Evolutionary conservation across 192 early-diverging fungal genomes (phyloP).

Genomic region (Umbelopsis vinacea): DNA sequence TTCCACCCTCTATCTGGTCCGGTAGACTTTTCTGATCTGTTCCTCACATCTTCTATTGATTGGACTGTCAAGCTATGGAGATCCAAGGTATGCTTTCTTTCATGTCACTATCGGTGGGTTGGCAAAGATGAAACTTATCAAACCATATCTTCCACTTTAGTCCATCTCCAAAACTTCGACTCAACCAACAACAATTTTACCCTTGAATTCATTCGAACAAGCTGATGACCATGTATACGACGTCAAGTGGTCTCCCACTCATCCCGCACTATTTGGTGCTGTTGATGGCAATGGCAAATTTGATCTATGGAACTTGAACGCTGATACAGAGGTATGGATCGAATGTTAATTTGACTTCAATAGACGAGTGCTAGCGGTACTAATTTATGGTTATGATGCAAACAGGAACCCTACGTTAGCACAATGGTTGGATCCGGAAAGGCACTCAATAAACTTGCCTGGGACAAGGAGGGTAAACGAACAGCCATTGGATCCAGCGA

Average conservation of each 20-base stretch:
- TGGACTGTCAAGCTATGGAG: slow-evolving; percentile 99
- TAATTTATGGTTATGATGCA: neutral
- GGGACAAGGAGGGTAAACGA: slow-evolving; percentile 88
- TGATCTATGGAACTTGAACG: slow-evolving; percentile 93
- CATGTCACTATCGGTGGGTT: neutral
- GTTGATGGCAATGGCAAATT: slow-evolving; percentile 91
- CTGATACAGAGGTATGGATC: slow-evolving; percentile 75
- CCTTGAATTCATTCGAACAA: slow-evolving; percentile 87
- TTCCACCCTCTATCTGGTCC: slow-evolving; percentile 88
- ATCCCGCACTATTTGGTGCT: slow-evolving; percentile 91
- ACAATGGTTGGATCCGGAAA: slow-evolving; percentile 63
- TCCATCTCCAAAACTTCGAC: slow-evolving; percentile 57
- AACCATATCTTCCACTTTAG: slow-evolving; percentile 2
- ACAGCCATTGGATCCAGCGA: slow-evolving; percentile 84
- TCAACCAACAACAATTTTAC: slow-evolving; percentile 54
- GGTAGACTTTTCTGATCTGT: slow-evolving; percentile 91
- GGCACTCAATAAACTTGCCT: slow-evolving; percentile 92
- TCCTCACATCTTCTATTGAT: slow-evolving; percentile 90
- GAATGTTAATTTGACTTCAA: slow-evolving; percentile 13
- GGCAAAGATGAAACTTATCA: neutral
- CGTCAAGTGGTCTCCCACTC: slow-evolving; percentile 96
- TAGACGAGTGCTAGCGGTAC: neutral
- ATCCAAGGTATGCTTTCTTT: slow-evolving; percentile 51
- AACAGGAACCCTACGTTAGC: slow-evolving; percentile 58
- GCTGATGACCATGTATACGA: slow-evolving; percentile 98